phyloP scores from a whole-genome alignment of 2,329 filamentous ascomycete species.

The Cercospora citrullina region DNA sequence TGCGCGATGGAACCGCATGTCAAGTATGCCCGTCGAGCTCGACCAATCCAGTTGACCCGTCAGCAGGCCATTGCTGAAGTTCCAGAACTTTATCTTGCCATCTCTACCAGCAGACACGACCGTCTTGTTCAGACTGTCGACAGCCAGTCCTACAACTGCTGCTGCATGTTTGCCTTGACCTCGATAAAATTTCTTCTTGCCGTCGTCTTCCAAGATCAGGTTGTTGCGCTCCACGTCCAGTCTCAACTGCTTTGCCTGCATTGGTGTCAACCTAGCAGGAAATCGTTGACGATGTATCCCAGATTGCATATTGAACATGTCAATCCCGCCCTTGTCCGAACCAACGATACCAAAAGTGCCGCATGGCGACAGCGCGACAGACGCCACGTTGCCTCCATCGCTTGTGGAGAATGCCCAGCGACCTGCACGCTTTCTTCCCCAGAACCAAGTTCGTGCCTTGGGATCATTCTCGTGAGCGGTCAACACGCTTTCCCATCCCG shows the following conservation, averaged over 20 bases:
- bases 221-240: conserved; percentile 50
- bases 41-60: conserved; percentile 82
- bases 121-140: conserved; percentile 85
- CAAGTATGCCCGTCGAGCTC: conserved; percentile 71
- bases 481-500: conserved; percentile 95
- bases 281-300: conserved; percentile 85
- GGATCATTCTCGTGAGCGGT: conserved; percentile 86
- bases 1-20: conserved; percentile 74
- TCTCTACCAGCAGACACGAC: conserved; percentile 86
- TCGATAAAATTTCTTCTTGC: conserved; percentile 45
- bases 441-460: conserved; percentile 93
- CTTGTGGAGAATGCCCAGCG: conserved; percentile 89
- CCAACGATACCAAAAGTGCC: conserved; percentile 92
- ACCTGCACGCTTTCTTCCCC: conserved; percentile 89
- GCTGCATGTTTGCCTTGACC: conserved; percentile 73
- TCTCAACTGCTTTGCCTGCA: conserved; percentile 74
- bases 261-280: conserved; percentile 73
- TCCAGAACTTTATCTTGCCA: conserved; percentile 97
- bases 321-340: conserved; percentile 77
- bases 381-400: conserved; percentile 76
- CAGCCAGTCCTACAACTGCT: conserved; percentile 78
- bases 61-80: conserved; percentile 80
- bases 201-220: conserved; percentile 42
- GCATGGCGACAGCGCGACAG: conserved; percentile 84
- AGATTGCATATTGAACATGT: conserved; percentile 97